Evolutionary conservation across 2,329 filamentous ascomycete species (phyloP), one percentile per base, ranked within the genome.

Genomic region (Apiospora hydei): DNA sequence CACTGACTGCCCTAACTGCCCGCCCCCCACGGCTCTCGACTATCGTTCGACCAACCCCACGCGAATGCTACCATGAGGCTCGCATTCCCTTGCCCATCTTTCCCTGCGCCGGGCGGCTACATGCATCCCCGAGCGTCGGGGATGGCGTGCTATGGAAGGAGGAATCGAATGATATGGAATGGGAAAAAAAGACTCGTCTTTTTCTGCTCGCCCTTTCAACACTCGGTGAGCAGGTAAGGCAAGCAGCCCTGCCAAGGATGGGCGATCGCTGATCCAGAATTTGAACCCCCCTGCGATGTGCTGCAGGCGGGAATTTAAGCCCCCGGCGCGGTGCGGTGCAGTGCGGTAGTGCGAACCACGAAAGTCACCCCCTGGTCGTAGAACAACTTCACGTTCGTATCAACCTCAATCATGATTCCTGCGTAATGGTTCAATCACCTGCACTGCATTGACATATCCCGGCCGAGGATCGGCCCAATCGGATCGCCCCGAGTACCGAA

Each of bases 21-120:
- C 16, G 6, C 2, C 24, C 49, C 51, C 51, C 51, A 16, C 24
- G 24, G 24, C 6, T 7, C 21, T 53, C 18, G 51, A 6, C 24
- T 53, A 24, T 7, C 30, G 30, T 61, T 34, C 26, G 53, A 16
- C 26, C 18, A 57, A 57, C 34, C 57, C 57, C 57, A 64, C 34
- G 21, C 34, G 34, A 64, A 64, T 64, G 57, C 18, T 41, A 41
- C 57, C 34, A 10, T 64, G 57, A 41, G 57, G 57, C 57, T 64
- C 57, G 57, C 57, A 64, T 41, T 64, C 30, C 57, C 18, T 41
- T 64, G 34, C 57, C 57, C 4, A 13, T 41, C 18, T 10, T 64
- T n/a, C n/a, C 30, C 57, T 14, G 57, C 21, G 57, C 18, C 8
- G 34, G 11, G 11, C 34, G 57, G 57, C 18, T 6, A 6, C 57